A percentile compares a stretch with the other conserved stretches of the same genome.
Evolutionary conservation across 257 asterid genomes (phyloP).

Genomic region (Salvia hispanica): DNA sequence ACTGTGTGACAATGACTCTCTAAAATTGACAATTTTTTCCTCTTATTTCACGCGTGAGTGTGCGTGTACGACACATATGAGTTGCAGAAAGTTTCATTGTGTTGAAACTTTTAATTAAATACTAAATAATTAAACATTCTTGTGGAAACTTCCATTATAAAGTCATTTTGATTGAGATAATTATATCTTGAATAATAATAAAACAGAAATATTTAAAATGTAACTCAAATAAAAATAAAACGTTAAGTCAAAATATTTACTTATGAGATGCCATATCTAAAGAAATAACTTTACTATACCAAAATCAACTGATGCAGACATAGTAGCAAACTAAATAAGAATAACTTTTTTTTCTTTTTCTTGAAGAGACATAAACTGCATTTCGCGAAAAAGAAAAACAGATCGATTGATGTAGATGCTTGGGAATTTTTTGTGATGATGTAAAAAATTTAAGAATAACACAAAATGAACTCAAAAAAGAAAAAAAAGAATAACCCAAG

Average conservation of each 20-base stretch:
- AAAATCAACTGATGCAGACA: background rate
- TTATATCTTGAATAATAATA: too few relatives aligned
- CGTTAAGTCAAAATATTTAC: background rate
- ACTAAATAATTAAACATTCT: background rate
- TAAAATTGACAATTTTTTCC: slow-evolving; percentile 30
- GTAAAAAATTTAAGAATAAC: slow-evolving; percentile 17
- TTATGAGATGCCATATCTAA: background rate
- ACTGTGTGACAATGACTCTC: slow-evolving; percentile 33
- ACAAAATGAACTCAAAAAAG: background rate
- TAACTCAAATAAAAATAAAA: too few relatives aligned
- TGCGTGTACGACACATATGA: slow-evolving; percentile 29
- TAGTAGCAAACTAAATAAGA: background rate
- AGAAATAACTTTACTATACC: background rate
- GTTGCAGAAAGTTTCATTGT: background rate
- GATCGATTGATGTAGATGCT: slow-evolving; percentile 23
- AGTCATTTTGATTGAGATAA: background rate
- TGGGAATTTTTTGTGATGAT: slow-evolving; percentile 23
- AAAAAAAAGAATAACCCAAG: background rate
- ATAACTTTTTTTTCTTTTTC: slow-evolving; percentile 27
- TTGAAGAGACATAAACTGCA: slow-evolving; percentile 33
- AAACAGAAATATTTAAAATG: too few relatives aligned
- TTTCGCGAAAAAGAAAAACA: slow-evolving; percentile 6
- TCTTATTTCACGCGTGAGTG: slow-evolving; percentile 12
- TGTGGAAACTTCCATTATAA: background rate
- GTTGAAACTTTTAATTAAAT: background rate